Evolutionary conservation across 1,284 basidiomycete genomes (phyloP), one percentile per base, ranked within the genome.

Genomic region (Apiotrichum mycotoxinovorans): DNA sequence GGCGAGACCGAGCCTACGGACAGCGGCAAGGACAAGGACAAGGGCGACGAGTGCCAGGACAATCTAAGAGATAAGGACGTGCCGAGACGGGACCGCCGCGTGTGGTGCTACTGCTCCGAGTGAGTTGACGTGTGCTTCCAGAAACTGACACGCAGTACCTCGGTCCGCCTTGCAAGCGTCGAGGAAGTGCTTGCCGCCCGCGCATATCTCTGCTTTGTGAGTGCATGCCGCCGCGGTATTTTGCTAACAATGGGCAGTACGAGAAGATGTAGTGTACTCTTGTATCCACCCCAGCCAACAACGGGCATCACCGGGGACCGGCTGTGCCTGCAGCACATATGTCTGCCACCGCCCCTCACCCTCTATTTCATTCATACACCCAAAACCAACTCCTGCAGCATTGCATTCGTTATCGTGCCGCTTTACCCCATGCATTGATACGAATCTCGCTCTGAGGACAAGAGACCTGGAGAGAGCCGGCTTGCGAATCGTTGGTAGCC

Each of bases 111-210:
- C 72, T 87, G 80, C 54, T 94, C 80, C 85, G 89, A 74, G 73
- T 73, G 57, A 62, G 74, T 71, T 11, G 45, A 14, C n/a, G 5
- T 41, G 22, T 2, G 25, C 44, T 57, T 34, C 42, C 41, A n/a
- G 43, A 12, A 25, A 30, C 25, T 26, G 15, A 42, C n/a, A 4
- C 17, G 12, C 46, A 48, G 72, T 71, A 90, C 88, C 2, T 77
- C 84, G 46, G 90, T 97, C 12, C 81, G 87, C 46, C 79, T 89
- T 30, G 85, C 88, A 4, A 85, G 85, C 43, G 77, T 94, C 43
- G 89, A 92, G 42, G 93, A 96, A 72, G 93, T 95, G 9, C 79
- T 95, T 65, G 87, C 86, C 70, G 86, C 87, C 56, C 93, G 89
- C 72, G 92, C 92, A 23, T 97, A 96, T 75, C 83, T 96, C 58